Percentiles rank a stretch among this genome's conserved stretches.
phyloP scores from a whole-genome alignment of 441 rosid species.

The Melastoma candidum region DNA sequence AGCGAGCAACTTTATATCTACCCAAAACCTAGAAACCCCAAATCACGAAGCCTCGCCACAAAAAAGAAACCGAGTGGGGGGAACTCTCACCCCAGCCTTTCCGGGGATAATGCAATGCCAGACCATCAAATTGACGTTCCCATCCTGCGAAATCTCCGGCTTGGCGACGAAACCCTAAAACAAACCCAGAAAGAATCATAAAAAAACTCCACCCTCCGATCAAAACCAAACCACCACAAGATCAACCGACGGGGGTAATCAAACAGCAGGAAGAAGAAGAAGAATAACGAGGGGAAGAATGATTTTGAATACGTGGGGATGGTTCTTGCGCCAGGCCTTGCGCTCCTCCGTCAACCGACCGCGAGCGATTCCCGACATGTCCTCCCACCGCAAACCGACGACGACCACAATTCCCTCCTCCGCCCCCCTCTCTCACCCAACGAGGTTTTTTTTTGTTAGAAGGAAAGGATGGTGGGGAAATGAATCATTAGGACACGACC shows the following conservation, averaged over 20 bases:
- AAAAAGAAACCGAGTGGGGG: conserved; percentile 1
- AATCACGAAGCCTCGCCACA: too few relatives aligned
- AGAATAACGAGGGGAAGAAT: background rate
- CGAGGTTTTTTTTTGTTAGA: too few relatives aligned
- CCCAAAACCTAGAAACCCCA: too few relatives aligned
- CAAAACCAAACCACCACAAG: background rate
- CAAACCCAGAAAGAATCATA: background rate
- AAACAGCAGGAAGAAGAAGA: background rate
- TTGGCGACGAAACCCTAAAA: conserved; percentile 92
- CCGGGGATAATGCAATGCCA: conserved; percentile 99
- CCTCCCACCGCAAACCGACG: background rate
- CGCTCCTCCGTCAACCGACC: conserved; percentile 17
- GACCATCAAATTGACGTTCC: conserved; percentile 79
- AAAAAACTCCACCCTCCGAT: background rate
- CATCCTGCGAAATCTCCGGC: conserved; percentile 73
- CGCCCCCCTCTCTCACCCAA: too few relatives aligned
- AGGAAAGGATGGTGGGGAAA: too few relatives aligned
- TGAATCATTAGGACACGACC: too few relatives aligned
- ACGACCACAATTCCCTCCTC: too few relatives aligned
- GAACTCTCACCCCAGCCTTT: conserved; percentile 75
- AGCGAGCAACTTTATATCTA: too few relatives aligned
- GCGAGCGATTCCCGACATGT: conserved; percentile 17
- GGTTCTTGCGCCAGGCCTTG: conserved; percentile 18
- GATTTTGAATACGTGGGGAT: conserved; percentile 12
- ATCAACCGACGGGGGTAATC: background rate